phyloP scores from a whole-genome alignment of 208 protist species.

The Angomonas deanei region DNA sequence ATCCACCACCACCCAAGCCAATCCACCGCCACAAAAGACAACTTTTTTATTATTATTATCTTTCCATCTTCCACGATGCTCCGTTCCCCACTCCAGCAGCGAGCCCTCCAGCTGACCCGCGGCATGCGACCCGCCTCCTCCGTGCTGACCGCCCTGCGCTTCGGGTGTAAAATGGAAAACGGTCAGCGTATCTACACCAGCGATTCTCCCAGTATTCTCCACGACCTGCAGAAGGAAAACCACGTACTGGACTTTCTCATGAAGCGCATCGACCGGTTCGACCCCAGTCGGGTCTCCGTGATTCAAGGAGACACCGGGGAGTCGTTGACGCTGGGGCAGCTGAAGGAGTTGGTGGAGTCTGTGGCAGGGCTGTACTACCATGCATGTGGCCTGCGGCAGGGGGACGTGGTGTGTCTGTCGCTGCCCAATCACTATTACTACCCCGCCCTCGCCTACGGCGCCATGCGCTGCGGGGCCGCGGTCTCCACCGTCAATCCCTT shows the following conservation, averaged over 20 bases:
- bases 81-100: background rate
- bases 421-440: slow-evolving; percentile 24
- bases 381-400: slow-evolving; percentile 15
- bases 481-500: slow-evolving; percentile 26
- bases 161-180: background rate
- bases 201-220: background rate
- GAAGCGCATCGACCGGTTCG: background rate
- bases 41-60: too few species aligned
- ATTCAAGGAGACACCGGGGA: slow-evolving; percentile 6
- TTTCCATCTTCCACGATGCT: too few species aligned
- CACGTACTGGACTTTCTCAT: background rate
- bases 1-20: too few species aligned
- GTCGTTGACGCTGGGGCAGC: slow-evolving; percentile 1
- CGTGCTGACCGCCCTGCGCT: background rate
- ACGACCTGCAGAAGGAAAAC: slow-evolving; percentile 2
- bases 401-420: slow-evolving; percentile 27
- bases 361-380: slow-evolving; percentile 25
- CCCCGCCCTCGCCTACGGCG: slow-evolving; percentile 16
- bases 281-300: background rate
- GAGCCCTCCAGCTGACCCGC: background rate
- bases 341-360: slow-evolving; percentile 8
- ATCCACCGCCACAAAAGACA: too few species aligned
- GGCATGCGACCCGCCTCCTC: background rate
- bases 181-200: slow-evolving; percentile 13
- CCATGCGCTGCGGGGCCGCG: slow-evolving; percentile 19